A percentile compares a stretch with the other conserved stretches of the same genome.
phyloP scores from a whole-genome alignment of 106 monocot genomes.

The Alisma plantagoaquatica region DNA sequence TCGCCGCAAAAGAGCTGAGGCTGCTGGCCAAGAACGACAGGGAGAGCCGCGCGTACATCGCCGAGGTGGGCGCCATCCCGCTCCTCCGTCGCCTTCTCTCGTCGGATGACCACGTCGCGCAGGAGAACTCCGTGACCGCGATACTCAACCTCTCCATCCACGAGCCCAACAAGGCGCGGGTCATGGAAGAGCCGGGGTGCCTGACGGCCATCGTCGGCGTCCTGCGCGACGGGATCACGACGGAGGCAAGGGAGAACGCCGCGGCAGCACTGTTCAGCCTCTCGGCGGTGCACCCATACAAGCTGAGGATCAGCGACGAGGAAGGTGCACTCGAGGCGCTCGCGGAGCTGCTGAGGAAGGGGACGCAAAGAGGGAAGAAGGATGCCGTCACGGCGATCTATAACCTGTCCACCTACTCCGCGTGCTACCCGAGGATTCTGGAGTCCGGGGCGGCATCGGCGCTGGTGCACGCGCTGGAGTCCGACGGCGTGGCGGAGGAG shows the following conservation, averaged over 20 bases:
- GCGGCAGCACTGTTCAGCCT: slow-evolving; percentile 74
- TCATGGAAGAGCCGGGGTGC: slow-evolving; percentile 53
- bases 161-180: slow-evolving; percentile 35
- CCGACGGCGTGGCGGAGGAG: slow-evolving; percentile 56
- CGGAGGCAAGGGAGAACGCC: slow-evolving; percentile 64
- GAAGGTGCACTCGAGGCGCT: slow-evolving; percentile 39
- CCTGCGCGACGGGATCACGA: slow-evolving; percentile 34
- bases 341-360: slow-evolving; percentile 30
- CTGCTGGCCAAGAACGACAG: slow-evolving; percentile 38
- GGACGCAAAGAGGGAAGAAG: slow-evolving; percentile 54
- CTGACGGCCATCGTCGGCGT: slow-evolving; percentile 48
- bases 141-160: slow-evolving; percentile 44
- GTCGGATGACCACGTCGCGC: slow-evolving; percentile 15
- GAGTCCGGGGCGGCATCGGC: slow-evolving; percentile 36
- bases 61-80: slow-evolving; percentile 45
- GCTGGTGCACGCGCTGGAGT: slow-evolving; percentile 29
- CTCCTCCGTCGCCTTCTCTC: slow-evolving; percentile 25
- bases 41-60: slow-evolving; percentile 43
- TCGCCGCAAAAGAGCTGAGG: slow-evolving; percentile 33
- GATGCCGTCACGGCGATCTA: slow-evolving; percentile 72
- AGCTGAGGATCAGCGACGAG: slow-evolving; percentile 45
- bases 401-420: slow-evolving; percentile 50
- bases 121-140: slow-evolving; percentile 53
- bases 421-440: slow-evolving; percentile 31
- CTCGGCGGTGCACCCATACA: slow-evolving; percentile 60